A percentile compares a stretch with the other conserved stretches of the same genome.
Evolutionary conservation across 2,329 filamentous ascomycete species (phyloP).

Genomic region (Acarospora socialis): DNA sequence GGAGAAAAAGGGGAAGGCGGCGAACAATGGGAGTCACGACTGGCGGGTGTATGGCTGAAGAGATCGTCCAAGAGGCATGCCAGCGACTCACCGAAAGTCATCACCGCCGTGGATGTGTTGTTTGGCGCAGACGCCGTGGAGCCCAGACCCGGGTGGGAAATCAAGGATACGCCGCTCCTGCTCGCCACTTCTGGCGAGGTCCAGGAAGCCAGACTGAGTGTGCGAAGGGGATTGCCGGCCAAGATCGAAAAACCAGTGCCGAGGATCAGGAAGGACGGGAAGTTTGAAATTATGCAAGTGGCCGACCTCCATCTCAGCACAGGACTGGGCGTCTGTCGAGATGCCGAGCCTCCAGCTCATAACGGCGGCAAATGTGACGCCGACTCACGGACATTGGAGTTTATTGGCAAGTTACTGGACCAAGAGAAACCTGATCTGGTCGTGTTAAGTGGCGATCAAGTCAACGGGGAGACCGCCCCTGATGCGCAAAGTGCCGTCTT

Average conservation of each 20-base stretch:
- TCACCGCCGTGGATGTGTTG: slow-evolving; percentile 73
- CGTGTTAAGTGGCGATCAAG: slow-evolving; percentile 82
- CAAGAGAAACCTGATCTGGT: slow-evolving; percentile 91
- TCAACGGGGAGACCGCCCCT: slow-evolving; percentile 84
- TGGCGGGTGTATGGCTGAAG: slow-evolving; percentile 70
- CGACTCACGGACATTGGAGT: slow-evolving; percentile 81
- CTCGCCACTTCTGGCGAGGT: slow-evolving; percentile 48
- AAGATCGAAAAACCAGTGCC: slow-evolving; percentile 56
- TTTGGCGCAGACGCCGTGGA: slow-evolving; percentile 89
- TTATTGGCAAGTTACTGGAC: slow-evolving; percentile 68
- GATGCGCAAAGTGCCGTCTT: slow-evolving; percentile 89
- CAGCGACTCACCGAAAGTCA: slow-evolving; percentile 57
- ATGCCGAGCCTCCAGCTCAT: slow-evolving; percentile 61
- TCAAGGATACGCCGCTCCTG: slow-evolving; percentile 60
- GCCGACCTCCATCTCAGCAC: slow-evolving; percentile 92
- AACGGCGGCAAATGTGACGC: slow-evolving; percentile 74
- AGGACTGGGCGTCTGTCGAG: slow-evolving; percentile 69
- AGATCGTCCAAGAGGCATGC: slow-evolving; percentile 56
- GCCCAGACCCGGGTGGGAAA: slow-evolving; percentile 69
- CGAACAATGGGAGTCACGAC: slow-evolving; percentile 63
- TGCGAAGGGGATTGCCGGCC: slow-evolving; percentile 56
- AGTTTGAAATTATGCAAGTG: slow-evolving; percentile 94
- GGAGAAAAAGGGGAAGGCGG: slow-evolving; percentile 41
- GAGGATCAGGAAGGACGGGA: slow-evolving; percentile 73
- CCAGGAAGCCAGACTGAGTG: slow-evolving; percentile 59